Evolutionary conservation across 441 rosid genomes (phyloP).

Genomic region (Populus hybrid): DNA sequence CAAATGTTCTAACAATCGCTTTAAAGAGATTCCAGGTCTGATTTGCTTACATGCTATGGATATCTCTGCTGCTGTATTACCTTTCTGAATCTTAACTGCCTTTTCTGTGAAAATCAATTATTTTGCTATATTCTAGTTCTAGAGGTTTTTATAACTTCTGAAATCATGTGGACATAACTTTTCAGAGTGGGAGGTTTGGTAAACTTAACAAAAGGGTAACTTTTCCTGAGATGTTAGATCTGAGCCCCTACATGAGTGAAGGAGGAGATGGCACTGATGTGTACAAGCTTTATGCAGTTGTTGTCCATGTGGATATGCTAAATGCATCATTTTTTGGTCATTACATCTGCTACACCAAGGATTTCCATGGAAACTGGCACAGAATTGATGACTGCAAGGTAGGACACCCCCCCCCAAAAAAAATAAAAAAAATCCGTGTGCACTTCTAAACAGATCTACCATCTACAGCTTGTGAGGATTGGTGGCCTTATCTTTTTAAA

Average conservation of each 20-base stretch:
- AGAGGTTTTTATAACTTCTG: neutral
- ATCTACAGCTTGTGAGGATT: neutral
- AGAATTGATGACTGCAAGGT: slow-evolving; percentile 92
- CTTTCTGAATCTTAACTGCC: neutral
- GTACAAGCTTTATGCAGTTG: slow-evolving; percentile 87
- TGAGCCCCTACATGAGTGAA: slow-evolving; percentile 82
- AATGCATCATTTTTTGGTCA: slow-evolving; percentile 99
- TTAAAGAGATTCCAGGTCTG: slow-evolving; percentile 96
- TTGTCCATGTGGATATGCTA: slow-evolving; percentile 94
- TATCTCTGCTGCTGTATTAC: neutral
- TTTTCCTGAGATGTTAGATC: slow-evolving; percentile 90
- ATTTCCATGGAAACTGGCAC: slow-evolving; percentile 81
- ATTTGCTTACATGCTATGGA: neutral
- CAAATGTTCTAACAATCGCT: slow-evolving; percentile 91
- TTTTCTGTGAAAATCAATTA: neutral
- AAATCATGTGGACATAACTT: slow-evolving; percentile 17
- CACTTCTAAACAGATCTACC: neutral
- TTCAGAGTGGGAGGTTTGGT: slow-evolving; percentile 96
- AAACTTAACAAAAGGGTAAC: slow-evolving; percentile 90
- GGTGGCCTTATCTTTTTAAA: neutral
- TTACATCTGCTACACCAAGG: slow-evolving; percentile 88
- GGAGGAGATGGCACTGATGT: slow-evolving; percentile 65
- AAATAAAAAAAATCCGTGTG: neutral
- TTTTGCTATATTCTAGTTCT: neutral
- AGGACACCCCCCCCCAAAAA: neutral